A percentile compares a stretch with the other conserved stretches of the same genome.
Evolutionary conservation across 352 stramenopile species (phyloP).

Genomic region (Elongisporangium prolatum): DNA sequence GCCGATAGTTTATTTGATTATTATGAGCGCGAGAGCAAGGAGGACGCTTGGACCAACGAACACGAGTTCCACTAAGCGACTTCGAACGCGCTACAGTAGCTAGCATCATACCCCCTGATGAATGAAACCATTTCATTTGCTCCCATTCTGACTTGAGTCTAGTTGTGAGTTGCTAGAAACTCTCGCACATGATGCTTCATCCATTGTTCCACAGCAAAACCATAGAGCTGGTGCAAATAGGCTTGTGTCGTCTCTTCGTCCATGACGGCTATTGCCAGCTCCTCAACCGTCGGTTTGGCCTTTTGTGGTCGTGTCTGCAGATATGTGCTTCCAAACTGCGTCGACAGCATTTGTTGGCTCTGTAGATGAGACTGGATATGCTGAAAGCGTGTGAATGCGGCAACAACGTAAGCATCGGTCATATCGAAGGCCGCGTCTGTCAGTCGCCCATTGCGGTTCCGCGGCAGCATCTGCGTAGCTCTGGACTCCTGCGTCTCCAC

Average conservation of each 20-base stretch:
- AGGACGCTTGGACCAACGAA: slow-evolving; percentile 93
- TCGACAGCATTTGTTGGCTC: neutral
- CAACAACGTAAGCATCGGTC: slow-evolving; percentile 80
- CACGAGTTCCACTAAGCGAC: slow-evolving; percentile 94
- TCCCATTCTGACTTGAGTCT: neutral
- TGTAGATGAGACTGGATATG: slow-evolving; percentile 44
- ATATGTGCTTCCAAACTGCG: neutral
- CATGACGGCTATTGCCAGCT: slow-evolving; percentile 31
- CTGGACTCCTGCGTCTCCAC: slow-evolving; percentile 42
- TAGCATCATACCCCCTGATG: slow-evolving; percentile 1
- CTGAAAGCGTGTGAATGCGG: slow-evolving; percentile 49
- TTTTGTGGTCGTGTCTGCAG: neutral
- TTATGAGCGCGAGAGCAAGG: slow-evolving; percentile 91
- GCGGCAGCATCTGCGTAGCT: slow-evolving; percentile 15
- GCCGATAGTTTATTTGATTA: slow-evolving; percentile 97
- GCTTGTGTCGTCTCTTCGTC: slow-evolving; percentile 16
- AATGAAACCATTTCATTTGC: neutral
- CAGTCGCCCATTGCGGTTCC: slow-evolving; percentile 28
- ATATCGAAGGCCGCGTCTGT: slow-evolving; percentile 67
- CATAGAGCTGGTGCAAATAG: slow-evolving; percentile 41
- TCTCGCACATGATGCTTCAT: slow-evolving; percentile 19
- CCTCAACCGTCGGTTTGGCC: slow-evolving; percentile 26
- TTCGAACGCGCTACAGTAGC: slow-evolving; percentile 3
- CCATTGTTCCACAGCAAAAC: slow-evolving; percentile 48
- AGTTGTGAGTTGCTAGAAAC: neutral